phyloP scores from a whole-genome alignment of 176 grass and related monocot species.

The Bonia amplexicaulis region DNA sequence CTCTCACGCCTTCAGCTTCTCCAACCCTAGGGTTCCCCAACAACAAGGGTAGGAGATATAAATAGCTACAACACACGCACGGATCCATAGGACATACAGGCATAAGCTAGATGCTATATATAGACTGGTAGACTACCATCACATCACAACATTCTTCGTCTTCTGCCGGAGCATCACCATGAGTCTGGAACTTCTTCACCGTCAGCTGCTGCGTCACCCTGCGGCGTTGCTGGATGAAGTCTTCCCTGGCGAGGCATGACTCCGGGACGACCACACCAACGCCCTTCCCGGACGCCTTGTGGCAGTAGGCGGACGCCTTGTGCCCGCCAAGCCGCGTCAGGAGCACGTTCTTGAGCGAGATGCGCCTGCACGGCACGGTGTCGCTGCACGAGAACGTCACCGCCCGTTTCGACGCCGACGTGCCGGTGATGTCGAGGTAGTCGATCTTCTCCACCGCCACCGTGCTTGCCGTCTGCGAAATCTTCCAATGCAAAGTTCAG shows the following conservation, averaged over 20 bases:
- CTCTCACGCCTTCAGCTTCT: too few species aligned
- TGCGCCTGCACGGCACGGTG: slow-evolving; percentile 11
- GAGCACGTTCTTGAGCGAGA: slow-evolving; percentile 7
- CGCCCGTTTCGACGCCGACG: slow-evolving; percentile 16
- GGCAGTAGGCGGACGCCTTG: background rate
- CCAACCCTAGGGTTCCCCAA: too few species aligned
- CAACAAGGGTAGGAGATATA: too few species aligned
- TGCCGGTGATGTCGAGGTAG: slow-evolving; percentile 25
- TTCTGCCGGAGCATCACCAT: background rate
- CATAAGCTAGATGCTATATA: background rate
- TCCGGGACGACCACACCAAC: slow-evolving; percentile 21
- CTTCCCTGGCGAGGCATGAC: slow-evolving; percentile 20
- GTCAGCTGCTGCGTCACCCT: background rate
- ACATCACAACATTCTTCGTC: background rate
- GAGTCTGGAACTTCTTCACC: background rate
- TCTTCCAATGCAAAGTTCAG: background rate
- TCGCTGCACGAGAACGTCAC: slow-evolving; percentile 39
- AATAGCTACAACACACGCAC: background rate
- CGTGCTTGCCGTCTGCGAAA: background rate
- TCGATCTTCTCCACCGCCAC: slow-evolving; percentile 27
- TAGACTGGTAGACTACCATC: background rate
- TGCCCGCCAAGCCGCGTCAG: background rate
- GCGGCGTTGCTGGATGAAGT: background rate
- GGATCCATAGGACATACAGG: background rate
- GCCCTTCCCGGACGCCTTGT: slow-evolving; percentile 17